phyloP scores from a whole-genome alignment of 2,329 filamentous ascomycete species.

The Diaporthe longicolla region DNA sequence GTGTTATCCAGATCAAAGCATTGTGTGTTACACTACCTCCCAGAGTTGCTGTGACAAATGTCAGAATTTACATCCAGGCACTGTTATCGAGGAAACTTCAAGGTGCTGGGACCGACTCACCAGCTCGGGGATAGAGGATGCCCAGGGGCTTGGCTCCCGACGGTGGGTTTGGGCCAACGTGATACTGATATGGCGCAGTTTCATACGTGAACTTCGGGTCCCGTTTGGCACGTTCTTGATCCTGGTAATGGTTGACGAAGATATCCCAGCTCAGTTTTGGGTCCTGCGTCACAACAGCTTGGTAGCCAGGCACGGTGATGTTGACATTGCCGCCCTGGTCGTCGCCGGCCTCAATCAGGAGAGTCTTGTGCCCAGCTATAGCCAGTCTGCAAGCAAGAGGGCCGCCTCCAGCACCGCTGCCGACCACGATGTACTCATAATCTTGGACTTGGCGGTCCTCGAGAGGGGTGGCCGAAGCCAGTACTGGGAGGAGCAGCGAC shows the following conservation, averaged over 20 bases:
- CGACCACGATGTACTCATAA: constrained; percentile 39
- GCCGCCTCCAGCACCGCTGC: constrained; percentile 39
- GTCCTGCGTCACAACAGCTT: constrained; percentile 36
- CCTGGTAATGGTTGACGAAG: constrained; percentile 42
- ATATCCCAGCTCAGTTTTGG: constrained; percentile 39
- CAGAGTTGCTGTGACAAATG: constrained; percentile 53
- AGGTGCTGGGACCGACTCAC: constrained; percentile 41
- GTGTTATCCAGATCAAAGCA: constrained; percentile 67
- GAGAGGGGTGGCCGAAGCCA: constrained; percentile 27
- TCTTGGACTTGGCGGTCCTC: constrained; percentile 26
- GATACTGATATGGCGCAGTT: constrained; percentile 22
- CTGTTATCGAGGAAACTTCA: neutral
- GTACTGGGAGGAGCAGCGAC: constrained; percentile 11
- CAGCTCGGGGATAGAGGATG: constrained; percentile 71
- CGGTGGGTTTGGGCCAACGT: constrained; percentile 68
- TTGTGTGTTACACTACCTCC: constrained; percentile 72
- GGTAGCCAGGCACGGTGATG: constrained; percentile 37
- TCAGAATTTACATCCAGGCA: neutral
- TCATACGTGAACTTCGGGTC: constrained; percentile 37
- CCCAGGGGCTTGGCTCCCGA: constrained; percentile 65
- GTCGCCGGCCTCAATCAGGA: constrained; percentile 37
- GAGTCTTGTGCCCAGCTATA: constrained; percentile 31
- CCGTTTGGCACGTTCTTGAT: constrained; percentile 34
- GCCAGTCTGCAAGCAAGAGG: constrained; percentile 39
- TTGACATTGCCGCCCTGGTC: constrained; percentile 38